Evolutionary conservation across 495 filamentous ascomycete species (phyloP).

Genomic region (Xylaria sp.): DNA sequence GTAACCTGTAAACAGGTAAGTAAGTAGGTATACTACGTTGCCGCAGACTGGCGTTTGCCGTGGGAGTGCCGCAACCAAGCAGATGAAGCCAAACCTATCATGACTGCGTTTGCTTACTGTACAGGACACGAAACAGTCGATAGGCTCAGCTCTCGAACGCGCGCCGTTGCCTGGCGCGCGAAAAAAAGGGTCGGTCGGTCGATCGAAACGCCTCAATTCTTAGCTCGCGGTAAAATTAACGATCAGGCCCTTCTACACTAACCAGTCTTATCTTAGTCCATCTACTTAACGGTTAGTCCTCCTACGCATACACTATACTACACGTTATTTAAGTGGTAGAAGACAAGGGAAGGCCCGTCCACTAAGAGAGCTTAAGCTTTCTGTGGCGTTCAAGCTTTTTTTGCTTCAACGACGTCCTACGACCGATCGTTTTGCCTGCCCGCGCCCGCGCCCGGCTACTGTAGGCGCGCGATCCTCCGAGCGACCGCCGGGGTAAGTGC

Average conservation of each 20-base stretch:
- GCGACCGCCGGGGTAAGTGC: background rate
- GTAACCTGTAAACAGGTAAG: too few relatives aligned
- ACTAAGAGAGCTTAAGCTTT: constrained; percentile 4
- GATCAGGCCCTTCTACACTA: too few relatives aligned
- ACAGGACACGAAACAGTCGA: background rate
- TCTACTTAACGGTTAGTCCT: too few relatives aligned
- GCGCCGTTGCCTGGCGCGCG: too few relatives aligned
- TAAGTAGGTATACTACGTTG: constrained; percentile 15
- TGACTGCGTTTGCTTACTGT: constrained; percentile 25
- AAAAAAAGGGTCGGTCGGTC: too few relatives aligned
- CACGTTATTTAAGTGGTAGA: too few relatives aligned
- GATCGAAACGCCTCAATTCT: constrained; percentile 21
- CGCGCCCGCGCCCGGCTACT: background rate
- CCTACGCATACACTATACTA: too few relatives aligned
- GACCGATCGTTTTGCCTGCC: too few relatives aligned
- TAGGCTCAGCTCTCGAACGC: constrained; percentile 14
- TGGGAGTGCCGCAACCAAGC: background rate
- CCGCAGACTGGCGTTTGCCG: too few relatives aligned
- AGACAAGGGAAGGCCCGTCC: background rate
- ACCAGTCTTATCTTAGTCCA: too few relatives aligned
- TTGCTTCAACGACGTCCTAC: too few relatives aligned
- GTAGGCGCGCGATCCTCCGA: background rate
- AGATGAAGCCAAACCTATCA: constrained; percentile 5
- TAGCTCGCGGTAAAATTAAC: constrained; percentile 4
- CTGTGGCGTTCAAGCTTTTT: too few relatives aligned